Base-by-base conservation (phyloP, 176 grass and related monocot species). In the Echinochloa phyllopogon region DNA sequence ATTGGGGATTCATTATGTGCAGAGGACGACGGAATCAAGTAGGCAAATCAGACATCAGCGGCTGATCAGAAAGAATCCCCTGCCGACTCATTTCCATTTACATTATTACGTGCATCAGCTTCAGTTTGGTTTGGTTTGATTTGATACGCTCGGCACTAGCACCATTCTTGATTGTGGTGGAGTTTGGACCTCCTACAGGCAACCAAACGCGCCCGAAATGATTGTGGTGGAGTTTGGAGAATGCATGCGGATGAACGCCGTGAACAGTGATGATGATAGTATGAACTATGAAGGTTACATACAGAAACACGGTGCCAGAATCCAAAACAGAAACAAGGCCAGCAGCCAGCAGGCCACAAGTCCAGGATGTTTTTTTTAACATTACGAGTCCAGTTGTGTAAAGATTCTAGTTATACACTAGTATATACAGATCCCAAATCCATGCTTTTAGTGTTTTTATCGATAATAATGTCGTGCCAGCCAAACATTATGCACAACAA, bases 21-120 rank as follows among this genome's bases (percentile, higher is more conserved):
- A 55, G 23, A 42, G 12, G 51, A 58, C 6, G 15, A 33, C 21
- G 40, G 76, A n/a, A 85, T 81, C 87, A 85, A 85, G 69, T 83
- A 56, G 65, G 12, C 77, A 86, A 78, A 86, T 82, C 78, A 10
- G 64, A 83, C 78, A 73, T 50, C 73, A 66, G 20, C 50, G 51
- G 84, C 88, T 87, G 84, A 86, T 27, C 74, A 17, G 53, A 90
- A 90, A 90, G 89, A 68, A 87, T 50, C 80, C 58, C 12, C 6
- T 53, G 80, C 75, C 84, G 13, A 83, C 75, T 87, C 84, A 90
- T 87, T 43, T 50, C 4, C 59, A 74, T 74, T 43, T 36, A 3
- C 13, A 74, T 83, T 87, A 68, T 5, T 65, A 29, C 27, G 49
- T 6, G 23, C 52, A 17, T 61, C 80, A 15, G 17, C 33, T 4